Evolutionary conservation across 176 grass and related monocot species (phyloP).

Genomic region (Dactylis glomerata): DNA sequence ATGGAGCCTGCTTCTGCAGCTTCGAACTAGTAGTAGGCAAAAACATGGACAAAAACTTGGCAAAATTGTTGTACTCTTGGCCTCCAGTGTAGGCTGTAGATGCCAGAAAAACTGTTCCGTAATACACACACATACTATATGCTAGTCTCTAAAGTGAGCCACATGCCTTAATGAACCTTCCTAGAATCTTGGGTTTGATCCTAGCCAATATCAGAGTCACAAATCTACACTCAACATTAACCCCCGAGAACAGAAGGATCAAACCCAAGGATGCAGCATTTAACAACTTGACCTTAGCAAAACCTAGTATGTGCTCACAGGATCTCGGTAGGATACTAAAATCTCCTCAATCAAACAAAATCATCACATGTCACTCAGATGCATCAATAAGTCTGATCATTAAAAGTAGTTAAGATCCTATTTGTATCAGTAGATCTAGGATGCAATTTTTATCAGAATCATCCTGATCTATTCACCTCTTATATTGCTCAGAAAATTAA

Average conservation of each 20-base stretch:
- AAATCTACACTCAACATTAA: neutral
- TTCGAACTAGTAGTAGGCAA: neutral
- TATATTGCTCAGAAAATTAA: neutral
- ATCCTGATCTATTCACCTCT: neutral
- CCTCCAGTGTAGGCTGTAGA: neutral
- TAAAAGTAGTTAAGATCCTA: neutral
- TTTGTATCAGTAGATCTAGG: conserved; percentile 16
- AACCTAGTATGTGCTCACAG: neutral
- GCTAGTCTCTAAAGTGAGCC: neutral
- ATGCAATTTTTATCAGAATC: neutral
- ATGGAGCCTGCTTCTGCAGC: neutral
- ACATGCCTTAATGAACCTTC: neutral
- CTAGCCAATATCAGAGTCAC: neutral
- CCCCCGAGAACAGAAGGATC: neutral
- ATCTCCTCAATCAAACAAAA: neutral
- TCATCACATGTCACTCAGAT: neutral
- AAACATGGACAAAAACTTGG: neutral
- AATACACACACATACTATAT: neutral
- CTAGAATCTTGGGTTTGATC: neutral
- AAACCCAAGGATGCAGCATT: neutral
- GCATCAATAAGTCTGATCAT: neutral
- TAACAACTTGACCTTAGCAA: neutral
- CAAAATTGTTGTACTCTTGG: neutral
- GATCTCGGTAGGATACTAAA: neutral
- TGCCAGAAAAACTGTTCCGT: neutral